Conservation (phyloP, 2,329 filamentous ascomycete genomes). For the Aspergillus sojae region DNA sequence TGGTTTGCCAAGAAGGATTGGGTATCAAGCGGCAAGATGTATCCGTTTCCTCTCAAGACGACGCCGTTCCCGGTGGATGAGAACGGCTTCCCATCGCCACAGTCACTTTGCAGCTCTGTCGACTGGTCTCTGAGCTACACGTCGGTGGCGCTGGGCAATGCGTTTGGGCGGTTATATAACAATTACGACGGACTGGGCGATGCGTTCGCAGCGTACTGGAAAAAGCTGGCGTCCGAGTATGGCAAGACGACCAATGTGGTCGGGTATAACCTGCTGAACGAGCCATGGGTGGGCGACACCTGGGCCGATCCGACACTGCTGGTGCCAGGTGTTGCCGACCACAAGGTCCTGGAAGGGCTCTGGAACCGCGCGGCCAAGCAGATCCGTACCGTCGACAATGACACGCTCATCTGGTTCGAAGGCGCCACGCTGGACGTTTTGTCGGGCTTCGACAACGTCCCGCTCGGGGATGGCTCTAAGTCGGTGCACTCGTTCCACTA, state of each 20-base stretch:
- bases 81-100: slow-evolving; percentile 12
- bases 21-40: slow-evolving; percentile 14
- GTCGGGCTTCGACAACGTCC: slow-evolving; percentile 19
- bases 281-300: slow-evolving; percentile 18
- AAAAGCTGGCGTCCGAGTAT: slow-evolving; percentile 17
- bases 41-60: slow-evolving; percentile 17
- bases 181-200: slow-evolving; percentile 19
- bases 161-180: slow-evolving; percentile 21
- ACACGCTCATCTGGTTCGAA: slow-evolving; percentile 19
- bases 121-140: slow-evolving; percentile 19
- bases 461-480: slow-evolving; percentile 19
- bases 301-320: slow-evolving; percentile 17
- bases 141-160: slow-evolving; percentile 16
- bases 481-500: slow-evolving; percentile 22
- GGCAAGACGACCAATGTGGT: slow-evolving; percentile 10
- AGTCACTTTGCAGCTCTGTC: slow-evolving; percentile 14
- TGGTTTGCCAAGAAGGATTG: slow-evolving; percentile 17
- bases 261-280: slow-evolving; percentile 18
- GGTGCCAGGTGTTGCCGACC: slow-evolving; percentile 17
- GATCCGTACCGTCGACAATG: slow-evolving; percentile 18
- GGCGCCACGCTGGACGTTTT: slow-evolving; percentile 15
- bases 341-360: slow-evolving; percentile 16
- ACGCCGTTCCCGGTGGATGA: slow-evolving; percentile 12
- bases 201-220: slow-evolving; percentile 20
- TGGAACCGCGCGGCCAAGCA: slow-evolving; percentile 14